A percentile compares a stretch with the other conserved stretches of the same genome.
These are phyloP conservation scores for Colletotrichum lindemuthianum DNA, from an alignment of 2,329 filamentous ascomycete genomes.

Conservation along the genomic window DNA sequence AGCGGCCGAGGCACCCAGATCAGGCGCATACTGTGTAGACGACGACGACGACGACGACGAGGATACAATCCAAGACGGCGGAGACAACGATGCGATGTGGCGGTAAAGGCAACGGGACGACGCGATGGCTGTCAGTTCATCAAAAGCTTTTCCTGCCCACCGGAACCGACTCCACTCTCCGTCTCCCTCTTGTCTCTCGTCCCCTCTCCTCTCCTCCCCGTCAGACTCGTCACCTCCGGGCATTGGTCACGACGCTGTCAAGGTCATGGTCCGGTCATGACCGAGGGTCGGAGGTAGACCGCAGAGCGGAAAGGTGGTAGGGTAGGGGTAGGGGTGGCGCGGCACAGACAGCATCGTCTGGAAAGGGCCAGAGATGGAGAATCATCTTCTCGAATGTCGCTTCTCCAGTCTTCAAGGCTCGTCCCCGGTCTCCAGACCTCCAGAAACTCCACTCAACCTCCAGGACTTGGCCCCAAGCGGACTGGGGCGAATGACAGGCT, in stretches of 20 bases:
- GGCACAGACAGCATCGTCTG: neutral
- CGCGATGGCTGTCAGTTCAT: slow-evolving; percentile 23
- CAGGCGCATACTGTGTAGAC: neutral
- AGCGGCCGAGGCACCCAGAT: neutral
- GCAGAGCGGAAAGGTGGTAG: slow-evolving; percentile 8
- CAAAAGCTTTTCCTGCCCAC: slow-evolving; percentile 24
- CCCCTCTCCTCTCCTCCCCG: slow-evolving; percentile 7
- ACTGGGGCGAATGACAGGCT: slow-evolving; percentile 15
- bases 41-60: slow-evolving; percentile 6
- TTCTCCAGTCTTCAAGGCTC: slow-evolving; percentile 34
- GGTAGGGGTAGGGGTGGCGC: slow-evolving; percentile 18
- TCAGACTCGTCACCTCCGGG: slow-evolving; percentile 20
- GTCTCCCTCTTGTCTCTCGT: slow-evolving; percentile 18
- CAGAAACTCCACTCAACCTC: neutral
- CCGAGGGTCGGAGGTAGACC: slow-evolving; percentile 8
- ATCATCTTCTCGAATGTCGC: slow-evolving; percentile 10
- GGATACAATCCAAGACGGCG: neutral
- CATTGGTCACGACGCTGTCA: slow-evolving; percentile 20
- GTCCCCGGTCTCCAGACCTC: slow-evolving; percentile 28
- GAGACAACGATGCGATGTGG: neutral
- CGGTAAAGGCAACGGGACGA: slow-evolving; percentile 19
- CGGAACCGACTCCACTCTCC: slow-evolving; percentile 15
- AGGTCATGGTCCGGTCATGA: slow-evolving; percentile 1
- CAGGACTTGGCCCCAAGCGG: slow-evolving; percentile 14
- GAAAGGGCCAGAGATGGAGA: slow-evolving; percentile 11